Evolutionary conservation across 2,329 filamentous ascomycete species (phyloP), one percentile per base, ranked within the genome.

Genomic region (Coniochaeta sp.): DNA sequence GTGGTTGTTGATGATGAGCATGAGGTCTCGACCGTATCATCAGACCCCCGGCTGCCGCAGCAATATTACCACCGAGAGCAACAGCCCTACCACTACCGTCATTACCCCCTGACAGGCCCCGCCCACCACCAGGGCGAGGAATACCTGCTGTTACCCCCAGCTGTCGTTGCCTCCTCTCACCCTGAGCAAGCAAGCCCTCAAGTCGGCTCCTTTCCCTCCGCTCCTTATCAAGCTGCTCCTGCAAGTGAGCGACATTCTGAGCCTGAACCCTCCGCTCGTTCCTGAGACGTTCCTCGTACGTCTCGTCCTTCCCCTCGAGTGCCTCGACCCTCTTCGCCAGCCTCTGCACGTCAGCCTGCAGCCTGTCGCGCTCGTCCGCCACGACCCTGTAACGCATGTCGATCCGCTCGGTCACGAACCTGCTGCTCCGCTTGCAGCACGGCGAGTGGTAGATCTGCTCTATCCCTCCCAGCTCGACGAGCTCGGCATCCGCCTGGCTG

Each of bases 401-500:
- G 60, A 70, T 63, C 8, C 63, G 57, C 28, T 62, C 57, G 3
- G 63, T 63, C 31, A 70, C 47, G n/a, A 60, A 58, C 0, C 59
- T 55, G 33, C 55, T 61, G 48, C 68, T 66, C 56, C 70, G 75
- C 31, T 66, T 64, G 58, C 74, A 77, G 57, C 73, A 76, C 18
- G 61, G 58, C 12, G 67, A 66, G 55, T 76, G 74, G 54, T 76
- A 76, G 5, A 74, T 67, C 50, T 77, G 73, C 33, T 74, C 70
- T 22, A 76, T 63, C 6, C 73, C 73, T 4, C 74, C 74, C 0
- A 77, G 63, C 56, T 69, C 70, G 1, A 68, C 69, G 3, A 77
- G 61, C 48, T 71, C 71, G 4, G 65, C 62, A 47, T 72, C 68
- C 14, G 71, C 64, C 40, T 69, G 64, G 24, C 66, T 63, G 4